phyloP scores from a whole-genome alignment of 805 yeast species.

The Millerago galiae region DNA sequence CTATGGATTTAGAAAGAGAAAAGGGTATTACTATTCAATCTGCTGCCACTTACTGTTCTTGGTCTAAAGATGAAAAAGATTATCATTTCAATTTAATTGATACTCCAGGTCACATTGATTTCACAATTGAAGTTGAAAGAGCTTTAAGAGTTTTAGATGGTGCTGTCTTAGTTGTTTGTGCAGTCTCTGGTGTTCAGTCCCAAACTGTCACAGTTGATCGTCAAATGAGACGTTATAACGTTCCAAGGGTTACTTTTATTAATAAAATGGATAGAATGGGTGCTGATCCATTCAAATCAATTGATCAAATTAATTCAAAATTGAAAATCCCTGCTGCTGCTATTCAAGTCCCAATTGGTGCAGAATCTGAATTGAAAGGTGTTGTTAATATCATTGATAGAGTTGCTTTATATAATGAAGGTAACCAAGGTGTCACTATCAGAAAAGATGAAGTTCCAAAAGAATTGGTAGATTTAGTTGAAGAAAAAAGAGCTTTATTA shows the following conservation, averaged over 20 bases:
- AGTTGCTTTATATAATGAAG: conserved; percentile 84
- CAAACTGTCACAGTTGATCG: conserved; percentile 98
- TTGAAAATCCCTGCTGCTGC: conserved; percentile 95
- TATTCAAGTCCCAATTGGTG: conserved; percentile 95
- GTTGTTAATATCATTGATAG: conserved; percentile 87
- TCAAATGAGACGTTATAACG: conserved; percentile 97
- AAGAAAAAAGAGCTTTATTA: conserved; percentile 78
- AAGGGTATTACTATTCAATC: conserved; percentile 98
- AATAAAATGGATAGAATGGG: conserved; percentile 99
- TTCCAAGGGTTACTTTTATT: conserved; percentile 92
- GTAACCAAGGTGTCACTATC: conserved; percentile 79
- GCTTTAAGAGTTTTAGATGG: conserved; percentile 98
- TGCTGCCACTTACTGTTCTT: conserved; percentile 96
- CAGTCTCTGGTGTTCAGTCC: conserved; percentile 96
- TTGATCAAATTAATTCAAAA: conserved; percentile 83
- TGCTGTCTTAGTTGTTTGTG: conserved; percentile 97
- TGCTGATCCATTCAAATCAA: conserved; percentile 92
- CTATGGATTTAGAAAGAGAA: conserved; percentile 97
- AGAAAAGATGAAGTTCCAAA: conserved; percentile 68
- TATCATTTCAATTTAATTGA: conserved; percentile 94
- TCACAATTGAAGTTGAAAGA: conserved; percentile 97
- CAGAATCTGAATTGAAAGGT: conserved; percentile 80
- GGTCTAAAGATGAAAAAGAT: conserved; percentile 67
- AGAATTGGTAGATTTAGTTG: conserved; percentile 73
- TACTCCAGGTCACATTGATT: conserved; percentile 98